Base-by-base conservation (phyloP, 1,284 basidiomycete genomes). In the Phellinidium pouzarii region DNA sequence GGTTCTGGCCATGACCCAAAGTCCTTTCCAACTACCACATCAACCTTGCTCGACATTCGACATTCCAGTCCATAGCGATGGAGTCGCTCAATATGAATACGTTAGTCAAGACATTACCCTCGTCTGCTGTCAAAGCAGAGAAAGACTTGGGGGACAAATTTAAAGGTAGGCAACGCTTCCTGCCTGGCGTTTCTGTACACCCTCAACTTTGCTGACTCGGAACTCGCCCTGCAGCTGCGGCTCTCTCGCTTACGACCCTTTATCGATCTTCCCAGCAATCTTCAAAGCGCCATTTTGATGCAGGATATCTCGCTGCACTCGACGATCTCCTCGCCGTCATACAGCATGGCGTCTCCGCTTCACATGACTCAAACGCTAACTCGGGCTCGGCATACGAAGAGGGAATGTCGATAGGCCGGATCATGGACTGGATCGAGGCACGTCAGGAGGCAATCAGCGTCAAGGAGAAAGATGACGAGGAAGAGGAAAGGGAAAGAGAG, bases 341-440 rank as follows among this genome's bases (percentile, higher is more conserved):
- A 48, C 87, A 89, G 66, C 83, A 87, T 54, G 84, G 84, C 48
- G 83, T 89, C 53, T 87, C 85, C 17, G 73, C 72, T 29, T 75
- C 75, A 51, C 53, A 60, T 12, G 62, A 60, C 48, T 64, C 62
- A 25, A 61, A 62, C 41, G 65, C 65, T 29, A 78, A 76, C 47
- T 62, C 63, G 22, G 37, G n/a, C n/a, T 6, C 4, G 4, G 61
- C 62, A 36, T 66, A 66, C 31, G 79, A 76, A 46, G 48, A 58
- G 27, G 56, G 50, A 42, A 79, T 86, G 76, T 79, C 82, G 0
- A 83, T 89, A 60, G 85, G 82, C 12, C 68, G 81, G 41, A 80
- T 90, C 50, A 79, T 89, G 80, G 85, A 89, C 60, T 89, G 87
- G 80, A 78, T 83, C 49, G 82, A 84, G 60, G 82, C 80, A 1